Evolutionary conservation across 495 filamentous ascomycete species (phyloP).

Genomic region (Letharia columbiana): DNA sequence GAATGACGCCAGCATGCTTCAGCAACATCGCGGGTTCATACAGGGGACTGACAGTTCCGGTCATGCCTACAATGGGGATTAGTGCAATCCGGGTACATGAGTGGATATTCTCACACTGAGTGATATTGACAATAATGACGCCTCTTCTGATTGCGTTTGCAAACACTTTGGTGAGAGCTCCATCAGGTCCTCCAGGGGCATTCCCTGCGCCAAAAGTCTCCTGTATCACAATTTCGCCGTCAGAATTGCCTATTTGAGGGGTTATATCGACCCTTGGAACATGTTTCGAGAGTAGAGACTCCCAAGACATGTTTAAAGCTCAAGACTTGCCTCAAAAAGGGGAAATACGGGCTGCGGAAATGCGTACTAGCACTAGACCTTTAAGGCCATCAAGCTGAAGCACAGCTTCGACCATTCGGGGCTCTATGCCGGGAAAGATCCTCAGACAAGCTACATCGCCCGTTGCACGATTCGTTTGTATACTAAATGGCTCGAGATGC

Average conservation of each 20-base stretch:
- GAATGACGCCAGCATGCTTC: slow-evolving; percentile 82
- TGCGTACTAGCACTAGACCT: slow-evolving; percentile 62
- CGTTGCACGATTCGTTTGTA: slow-evolving; percentile 73
- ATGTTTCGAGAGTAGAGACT: too few species aligned
- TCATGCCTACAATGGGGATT: slow-evolving; percentile 40
- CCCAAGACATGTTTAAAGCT: too few species aligned
- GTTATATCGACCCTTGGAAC: too few species aligned
- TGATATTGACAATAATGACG: slow-evolving; percentile 86
- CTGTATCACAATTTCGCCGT: too few species aligned
- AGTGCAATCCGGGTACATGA: neutral
- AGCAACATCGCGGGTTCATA: slow-evolving; percentile 88
- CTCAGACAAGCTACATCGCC: slow-evolving; percentile 85
- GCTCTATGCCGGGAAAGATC: slow-evolving; percentile 92
- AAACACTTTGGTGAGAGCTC: slow-evolving; percentile 73
- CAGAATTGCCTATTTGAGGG: too few species aligned
- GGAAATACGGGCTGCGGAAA: too few species aligned
- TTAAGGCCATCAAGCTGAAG: slow-evolving; percentile 67
- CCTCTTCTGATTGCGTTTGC: slow-evolving; percentile 67
- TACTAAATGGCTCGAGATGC: slow-evolving; percentile 60
- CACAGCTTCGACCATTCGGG: slow-evolving; percentile 89
- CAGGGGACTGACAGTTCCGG: slow-evolving; percentile 78
- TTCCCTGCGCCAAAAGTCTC: slow-evolving; percentile 90
- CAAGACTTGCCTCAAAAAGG: too few species aligned
- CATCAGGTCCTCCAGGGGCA: slow-evolving; percentile 77
- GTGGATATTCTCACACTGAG: slow-evolving; percentile 57